These are phyloP conservation scores for Musa balbisiana DNA, from an alignment of 202 grass and related monocot species.

Conservation along the genomic window DNA sequence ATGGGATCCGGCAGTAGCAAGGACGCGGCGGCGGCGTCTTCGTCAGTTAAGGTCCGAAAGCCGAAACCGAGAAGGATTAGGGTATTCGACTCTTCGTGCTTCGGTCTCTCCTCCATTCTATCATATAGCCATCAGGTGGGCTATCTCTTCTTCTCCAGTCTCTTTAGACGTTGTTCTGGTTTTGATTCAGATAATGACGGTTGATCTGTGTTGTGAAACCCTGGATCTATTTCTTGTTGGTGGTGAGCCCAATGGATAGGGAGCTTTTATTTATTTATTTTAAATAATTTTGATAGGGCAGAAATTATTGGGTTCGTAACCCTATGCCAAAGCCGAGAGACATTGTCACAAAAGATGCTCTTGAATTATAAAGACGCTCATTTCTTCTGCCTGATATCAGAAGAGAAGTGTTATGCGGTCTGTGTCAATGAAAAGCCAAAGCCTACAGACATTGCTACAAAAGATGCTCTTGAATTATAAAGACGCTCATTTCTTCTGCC, in stretches of 20 bases:
- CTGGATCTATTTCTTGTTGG: neutral
- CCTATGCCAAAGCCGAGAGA: neutral
- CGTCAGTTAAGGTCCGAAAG: conserved; percentile 20
- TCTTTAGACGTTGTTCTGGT: neutral
- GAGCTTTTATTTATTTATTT: neutral
- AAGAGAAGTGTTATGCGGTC: neutral
- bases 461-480: neutral
- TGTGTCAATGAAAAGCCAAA: neutral
- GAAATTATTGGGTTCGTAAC: neutral
- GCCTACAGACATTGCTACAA: neutral
- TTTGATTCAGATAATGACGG: conserved; percentile 2
- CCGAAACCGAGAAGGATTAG: conserved; percentile 22
- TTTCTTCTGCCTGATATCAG: neutral
- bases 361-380: neutral
- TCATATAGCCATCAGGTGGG: conserved; percentile 7
- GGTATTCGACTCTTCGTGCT: conserved; percentile 47
- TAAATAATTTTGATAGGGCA: neutral
- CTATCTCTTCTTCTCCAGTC: neutral
- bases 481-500: neutral
- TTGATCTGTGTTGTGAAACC: conserved; percentile 9
- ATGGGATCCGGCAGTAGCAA: conserved; percentile 97
- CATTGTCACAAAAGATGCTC: neutral
- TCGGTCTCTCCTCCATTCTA: conserved; percentile 15
- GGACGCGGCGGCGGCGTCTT: conserved; percentile 24
- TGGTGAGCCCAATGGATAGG: too few relatives aligned